Conservation (phyloP, 2,329 filamentous ascomycete species). For the Orbilia blumenaviensis region DNA sequence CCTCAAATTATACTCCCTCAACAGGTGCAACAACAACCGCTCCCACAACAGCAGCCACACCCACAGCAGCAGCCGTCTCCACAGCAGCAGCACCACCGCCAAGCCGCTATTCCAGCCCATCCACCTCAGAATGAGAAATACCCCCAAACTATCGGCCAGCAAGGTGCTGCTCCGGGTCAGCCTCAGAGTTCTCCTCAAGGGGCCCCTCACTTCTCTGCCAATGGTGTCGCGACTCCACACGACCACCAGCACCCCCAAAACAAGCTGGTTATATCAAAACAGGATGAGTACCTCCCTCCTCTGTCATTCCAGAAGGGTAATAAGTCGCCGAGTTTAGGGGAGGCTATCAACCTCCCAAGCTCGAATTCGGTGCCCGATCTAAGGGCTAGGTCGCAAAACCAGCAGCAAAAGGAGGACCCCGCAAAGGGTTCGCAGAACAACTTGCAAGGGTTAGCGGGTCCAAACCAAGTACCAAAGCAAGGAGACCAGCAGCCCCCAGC, state of each 20-base stretch:
- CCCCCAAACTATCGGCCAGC: slow-evolving; percentile 5
- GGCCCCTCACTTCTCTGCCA: background rate
- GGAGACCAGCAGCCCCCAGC: background rate
- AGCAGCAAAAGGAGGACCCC: slow-evolving; percentile 25
- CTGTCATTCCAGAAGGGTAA: slow-evolving; percentile 47
- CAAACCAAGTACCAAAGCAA: background rate
- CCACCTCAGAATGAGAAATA: slow-evolving; percentile 33
- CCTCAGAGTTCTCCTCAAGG: background rate
- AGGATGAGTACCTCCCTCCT: slow-evolving; percentile 37
- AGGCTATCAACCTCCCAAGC: slow-evolving; percentile 26
- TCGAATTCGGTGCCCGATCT: slow-evolving; percentile 34
- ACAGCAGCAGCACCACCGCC: too few relatives aligned
- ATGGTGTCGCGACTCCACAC: background rate
- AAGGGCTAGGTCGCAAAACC: slow-evolving; percentile 17
- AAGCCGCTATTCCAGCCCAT: slow-evolving; percentile 5
- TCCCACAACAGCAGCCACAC: background rate
- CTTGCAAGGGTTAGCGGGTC: background rate
- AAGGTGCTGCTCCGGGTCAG: background rate
- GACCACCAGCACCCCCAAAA: slow-evolving; percentile 26
- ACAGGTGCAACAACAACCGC: background rate
- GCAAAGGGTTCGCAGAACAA: background rate
- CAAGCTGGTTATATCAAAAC: slow-evolving; percentile 24
- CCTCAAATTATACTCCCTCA: slow-evolving; percentile 21
- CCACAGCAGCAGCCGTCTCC: too few relatives aligned
- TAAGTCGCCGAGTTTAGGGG: slow-evolving; percentile 37